Evolutionary conservation across 352 stramenopile genomes (phyloP).

Genomic region (Achlya hypogyna): DNA sequence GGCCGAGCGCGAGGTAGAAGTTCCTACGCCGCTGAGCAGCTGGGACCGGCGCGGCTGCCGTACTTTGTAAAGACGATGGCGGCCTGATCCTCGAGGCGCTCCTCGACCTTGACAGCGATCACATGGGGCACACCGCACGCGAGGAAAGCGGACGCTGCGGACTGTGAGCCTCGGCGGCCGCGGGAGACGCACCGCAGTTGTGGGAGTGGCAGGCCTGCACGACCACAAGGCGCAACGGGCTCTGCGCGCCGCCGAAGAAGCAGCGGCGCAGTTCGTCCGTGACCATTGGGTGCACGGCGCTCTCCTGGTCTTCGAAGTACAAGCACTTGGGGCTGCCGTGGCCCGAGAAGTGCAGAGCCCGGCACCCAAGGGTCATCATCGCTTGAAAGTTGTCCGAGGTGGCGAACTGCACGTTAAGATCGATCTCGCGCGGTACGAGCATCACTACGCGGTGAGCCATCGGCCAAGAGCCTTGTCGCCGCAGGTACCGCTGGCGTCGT

Average conservation of each 20-base stretch:
- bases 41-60: background rate
- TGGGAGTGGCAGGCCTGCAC: constrained; percentile 74
- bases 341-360: constrained; percentile 91
- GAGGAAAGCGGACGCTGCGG: constrained; percentile 73
- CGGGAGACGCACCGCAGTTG: constrained; percentile 25
- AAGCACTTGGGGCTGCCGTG: constrained; percentile 89
- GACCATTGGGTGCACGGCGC: constrained; percentile 63
- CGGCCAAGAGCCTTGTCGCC: background rate
- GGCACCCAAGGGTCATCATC: constrained; percentile 85
- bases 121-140: constrained; percentile 86
- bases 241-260: constrained; percentile 39
- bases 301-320: constrained; percentile 92
- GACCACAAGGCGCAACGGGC: constrained; percentile 60
- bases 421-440: constrained; percentile 72
- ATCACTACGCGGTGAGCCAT: constrained; percentile 30
- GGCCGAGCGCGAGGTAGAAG: constrained; percentile 71
- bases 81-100: constrained; percentile 83
- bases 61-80: constrained; percentile 73
- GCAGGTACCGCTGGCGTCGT: background rate
- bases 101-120: constrained; percentile 76
- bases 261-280: constrained; percentile 61
- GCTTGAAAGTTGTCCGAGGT: constrained; percentile 89
- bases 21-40: background rate
- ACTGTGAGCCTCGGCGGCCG: constrained; percentile 22
- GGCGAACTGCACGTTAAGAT: constrained; percentile 89